phyloP scores from a whole-genome alignment of 257 asterid genomes.

The Linaria vulgaris region DNA sequence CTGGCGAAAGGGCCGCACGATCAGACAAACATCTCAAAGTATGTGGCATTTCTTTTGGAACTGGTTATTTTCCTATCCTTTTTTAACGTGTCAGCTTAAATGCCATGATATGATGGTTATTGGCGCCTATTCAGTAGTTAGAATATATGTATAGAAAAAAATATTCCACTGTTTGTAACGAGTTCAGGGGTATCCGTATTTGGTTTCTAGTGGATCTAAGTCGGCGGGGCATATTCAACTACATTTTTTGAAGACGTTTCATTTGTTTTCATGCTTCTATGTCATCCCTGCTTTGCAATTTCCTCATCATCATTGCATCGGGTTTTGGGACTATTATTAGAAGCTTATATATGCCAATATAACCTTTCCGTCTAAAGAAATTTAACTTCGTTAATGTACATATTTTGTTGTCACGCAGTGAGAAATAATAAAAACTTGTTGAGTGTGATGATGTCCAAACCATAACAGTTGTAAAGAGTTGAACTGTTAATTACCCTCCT shows the following conservation, averaged over 20 bases:
- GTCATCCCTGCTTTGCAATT: not conserved
- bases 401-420: not conserved
- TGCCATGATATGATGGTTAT: not conserved
- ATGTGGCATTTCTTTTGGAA: conserved; percentile 4
- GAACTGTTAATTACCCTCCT: conserved; percentile 8
- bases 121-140: not conserved
- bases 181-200: not conserved
- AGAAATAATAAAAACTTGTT: not conserved
- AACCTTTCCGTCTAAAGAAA: not conserved
- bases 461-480: not conserved
- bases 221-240: too few species aligned
- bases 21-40: conserved; percentile 48
- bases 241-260: not conserved
- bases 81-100: conserved; percentile 1
- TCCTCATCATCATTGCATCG: not conserved
- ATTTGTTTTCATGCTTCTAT: not conserved
- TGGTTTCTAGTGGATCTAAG: not conserved
- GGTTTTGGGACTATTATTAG: not conserved
- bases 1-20: conserved; percentile 30
- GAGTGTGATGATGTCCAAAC: conserved; percentile 7
- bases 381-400: not conserved
- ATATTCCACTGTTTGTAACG: not conserved
- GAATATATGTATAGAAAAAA: too few species aligned
- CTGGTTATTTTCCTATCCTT: not conserved
- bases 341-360: not conserved